Base-by-base conservation (phyloP, 2,329 filamentous ascomycete species). In the Sporothrix protearum region DNA sequence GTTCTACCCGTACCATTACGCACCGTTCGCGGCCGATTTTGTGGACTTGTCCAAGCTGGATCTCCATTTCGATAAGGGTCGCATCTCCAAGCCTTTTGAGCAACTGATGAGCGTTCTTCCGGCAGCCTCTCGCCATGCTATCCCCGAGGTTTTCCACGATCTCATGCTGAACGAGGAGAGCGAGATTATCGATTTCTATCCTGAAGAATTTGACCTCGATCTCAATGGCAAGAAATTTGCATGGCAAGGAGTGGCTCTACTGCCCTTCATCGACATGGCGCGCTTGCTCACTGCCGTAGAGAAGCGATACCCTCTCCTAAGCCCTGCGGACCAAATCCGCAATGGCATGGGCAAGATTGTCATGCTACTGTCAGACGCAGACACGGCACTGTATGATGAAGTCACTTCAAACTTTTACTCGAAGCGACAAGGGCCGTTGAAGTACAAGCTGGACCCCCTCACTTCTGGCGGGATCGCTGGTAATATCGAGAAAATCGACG, bases 1-100 rank as follows among this genome's bases (percentile, higher is more conserved):
- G 96, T 99, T 96, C 80, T 99, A 97, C 78, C 96, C 96, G 0
- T 97, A 98, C 78, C 96, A 99, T 79, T 99, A 99, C 79, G 96
- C 96, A 1, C 96, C 96, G 3, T 99, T 99, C 79, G 96, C 96
- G 2, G 92, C 94, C 69, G 96, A 99, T 80, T 99, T 99, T 80
- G 90, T 92, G 72, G 90, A 94, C 71, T 85, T 99, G 61, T 88
- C 86, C 69, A 89, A 93, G 76, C 89, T 97, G 85, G 85, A 92
- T 42, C 88, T 97, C 75, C 84, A 86, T 22, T 99, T 99, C 76
- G 87, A 93, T 72, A 93, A 94, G 80, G 95, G 95, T 12, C 88
- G 85, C 66, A 92, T 93, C 3, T 97, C 97, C 76, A 91, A 86
- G 75, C 96, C 96, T 0, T 99, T 97, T 78, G 96, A 99, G 81